A percentile compares a stretch with the other conserved stretches of the same genome.
Evolutionary conservation across 148 eudicot genomes (phyloP).

Genomic region (Simmondsia chinensis): DNA sequence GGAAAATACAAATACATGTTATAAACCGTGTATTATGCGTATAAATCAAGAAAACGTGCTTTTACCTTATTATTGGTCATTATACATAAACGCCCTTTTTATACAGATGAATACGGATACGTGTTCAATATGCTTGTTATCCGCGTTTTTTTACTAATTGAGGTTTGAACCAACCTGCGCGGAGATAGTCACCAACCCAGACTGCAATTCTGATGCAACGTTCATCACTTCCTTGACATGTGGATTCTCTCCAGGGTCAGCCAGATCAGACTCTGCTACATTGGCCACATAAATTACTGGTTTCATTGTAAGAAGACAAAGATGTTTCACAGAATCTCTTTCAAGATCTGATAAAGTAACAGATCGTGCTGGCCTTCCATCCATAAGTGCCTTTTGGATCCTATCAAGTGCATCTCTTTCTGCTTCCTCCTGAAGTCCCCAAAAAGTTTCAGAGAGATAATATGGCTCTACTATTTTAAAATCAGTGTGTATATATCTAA

Average conservation of each 20-base stretch:
- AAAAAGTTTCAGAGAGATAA: constrained; percentile 8
- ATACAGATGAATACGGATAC: too few relatives aligned
- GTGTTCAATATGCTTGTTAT: too few relatives aligned
- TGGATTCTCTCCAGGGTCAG: constrained; percentile 63
- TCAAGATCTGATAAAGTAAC: constrained; percentile 67
- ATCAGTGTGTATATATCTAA: too few relatives aligned
- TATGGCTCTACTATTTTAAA: too few relatives aligned
- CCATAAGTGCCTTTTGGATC: constrained; percentile 69
- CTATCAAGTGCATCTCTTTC: constrained; percentile 75
- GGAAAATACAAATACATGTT: too few relatives aligned
- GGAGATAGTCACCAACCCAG: constrained; percentile 82
- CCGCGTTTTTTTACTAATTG: not conserved
- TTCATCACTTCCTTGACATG: constrained; percentile 73
- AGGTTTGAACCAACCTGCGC: constrained; percentile 59
- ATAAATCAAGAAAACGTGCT: too few relatives aligned
- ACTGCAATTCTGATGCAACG: constrained; percentile 65
- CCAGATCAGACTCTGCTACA: constrained; percentile 96
- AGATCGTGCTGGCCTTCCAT: constrained; percentile 97
- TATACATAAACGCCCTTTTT: too few relatives aligned
- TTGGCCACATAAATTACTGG: constrained; percentile 90
- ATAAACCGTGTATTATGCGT: too few relatives aligned
- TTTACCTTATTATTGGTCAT: too few relatives aligned
- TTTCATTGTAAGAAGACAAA: constrained; percentile 92
- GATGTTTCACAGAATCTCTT: constrained; percentile 78
- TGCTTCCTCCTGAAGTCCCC: constrained; percentile 79